A percentile compares a stretch with the other conserved stretches of the same genome.
These are phyloP conservation scores for Rhodotorula glutinis DNA, from an alignment of 1,284 basidiomycete species.

Conservation along the genomic window DNA sequence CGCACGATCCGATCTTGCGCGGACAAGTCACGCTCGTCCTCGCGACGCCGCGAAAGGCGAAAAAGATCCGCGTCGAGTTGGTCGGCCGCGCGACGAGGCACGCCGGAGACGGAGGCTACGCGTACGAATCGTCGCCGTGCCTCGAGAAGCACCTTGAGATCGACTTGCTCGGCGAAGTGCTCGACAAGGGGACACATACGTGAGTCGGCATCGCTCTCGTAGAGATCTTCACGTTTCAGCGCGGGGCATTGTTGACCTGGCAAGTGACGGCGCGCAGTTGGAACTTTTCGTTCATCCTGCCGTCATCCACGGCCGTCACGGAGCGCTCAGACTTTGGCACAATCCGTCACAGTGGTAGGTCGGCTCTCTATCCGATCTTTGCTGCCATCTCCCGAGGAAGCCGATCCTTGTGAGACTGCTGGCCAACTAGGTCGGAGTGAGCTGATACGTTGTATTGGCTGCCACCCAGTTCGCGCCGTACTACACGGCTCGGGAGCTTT, in stretches of 20 bases:
- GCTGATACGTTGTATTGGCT: background rate
- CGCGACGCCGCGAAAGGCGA: slow-evolving; percentile 2
- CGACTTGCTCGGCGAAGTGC: slow-evolving; percentile 15
- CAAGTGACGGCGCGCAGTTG: no score
- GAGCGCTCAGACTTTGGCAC: slow-evolving; percentile 24
- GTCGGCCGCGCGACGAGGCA: slow-evolving; percentile 15
- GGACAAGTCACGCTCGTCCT: slow-evolving; percentile 10
- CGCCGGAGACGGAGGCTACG: slow-evolving; percentile 17
- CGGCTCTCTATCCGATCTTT: no score
- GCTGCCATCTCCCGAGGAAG: no score
- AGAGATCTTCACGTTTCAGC: no score
- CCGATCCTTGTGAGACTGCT: background rate
- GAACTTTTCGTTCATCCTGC: slow-evolving; percentile 32
- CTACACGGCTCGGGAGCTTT: slow-evolving; percentile 14
- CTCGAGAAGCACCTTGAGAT: slow-evolving; percentile 29
- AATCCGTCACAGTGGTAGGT: slow-evolving; percentile 24
- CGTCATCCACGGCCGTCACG: slow-evolving; percentile 19
- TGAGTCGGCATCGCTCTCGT: slow-evolving; percentile 1
- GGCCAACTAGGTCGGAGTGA: no score
- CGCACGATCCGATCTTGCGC: slow-evolving; percentile 21
- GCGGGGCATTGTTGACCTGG: no score
- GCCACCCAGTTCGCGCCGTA: slow-evolving; percentile 11
- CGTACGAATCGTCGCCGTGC: slow-evolving; percentile 7
- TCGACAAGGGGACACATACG: slow-evolving; percentile 20
- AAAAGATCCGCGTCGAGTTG: slow-evolving; percentile 18